Evolutionary conservation across 2,329 filamentous ascomycete genomes (phyloP).

Genomic region (Trichophyton verrucosum): DNA sequence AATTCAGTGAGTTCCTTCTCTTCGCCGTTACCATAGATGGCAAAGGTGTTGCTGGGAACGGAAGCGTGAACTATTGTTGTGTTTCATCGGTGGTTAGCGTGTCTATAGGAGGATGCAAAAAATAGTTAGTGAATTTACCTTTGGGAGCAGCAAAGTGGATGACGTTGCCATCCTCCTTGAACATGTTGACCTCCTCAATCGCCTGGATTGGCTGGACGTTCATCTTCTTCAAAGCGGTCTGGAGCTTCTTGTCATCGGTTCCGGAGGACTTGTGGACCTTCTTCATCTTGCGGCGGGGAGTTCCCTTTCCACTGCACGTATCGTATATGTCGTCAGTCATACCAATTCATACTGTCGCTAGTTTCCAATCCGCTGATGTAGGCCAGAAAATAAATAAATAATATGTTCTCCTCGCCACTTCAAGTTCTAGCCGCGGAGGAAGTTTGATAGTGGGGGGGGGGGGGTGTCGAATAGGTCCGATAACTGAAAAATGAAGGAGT

Average conservation of each 20-base stretch:
- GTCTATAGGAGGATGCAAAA: neutral
- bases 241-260: conserved; percentile 99
- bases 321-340: neutral
- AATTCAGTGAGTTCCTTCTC: conserved; percentile 99
- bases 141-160: conserved; percentile 98
- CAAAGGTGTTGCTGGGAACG: conserved; percentile 96
- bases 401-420: neutral
- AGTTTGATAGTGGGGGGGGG: neutral
- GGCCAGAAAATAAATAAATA: neutral
- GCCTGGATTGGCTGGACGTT: conserved; percentile 99
- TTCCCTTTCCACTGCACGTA: conserved; percentile 74
- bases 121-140: conserved; percentile 46
- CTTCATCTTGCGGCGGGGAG: conserved; percentile 95
- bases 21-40: conserved; percentile 96
- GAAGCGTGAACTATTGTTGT: conserved; percentile 70
- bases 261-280: conserved; percentile 85
- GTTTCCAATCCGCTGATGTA: neutral
- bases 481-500: neutral
- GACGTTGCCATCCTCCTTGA: conserved; percentile 99
- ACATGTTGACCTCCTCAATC: conserved; percentile 99
- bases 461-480: neutral
- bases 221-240: conserved; percentile 94
- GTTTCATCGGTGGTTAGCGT: conserved; percentile 3
- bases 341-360: neutral
- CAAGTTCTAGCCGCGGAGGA: neutral